A percentile compares a stretch with the other conserved stretches of the same genome.
phyloP scores from a whole-genome alignment of 257 asterid species.

The Primulina eburnea region DNA sequence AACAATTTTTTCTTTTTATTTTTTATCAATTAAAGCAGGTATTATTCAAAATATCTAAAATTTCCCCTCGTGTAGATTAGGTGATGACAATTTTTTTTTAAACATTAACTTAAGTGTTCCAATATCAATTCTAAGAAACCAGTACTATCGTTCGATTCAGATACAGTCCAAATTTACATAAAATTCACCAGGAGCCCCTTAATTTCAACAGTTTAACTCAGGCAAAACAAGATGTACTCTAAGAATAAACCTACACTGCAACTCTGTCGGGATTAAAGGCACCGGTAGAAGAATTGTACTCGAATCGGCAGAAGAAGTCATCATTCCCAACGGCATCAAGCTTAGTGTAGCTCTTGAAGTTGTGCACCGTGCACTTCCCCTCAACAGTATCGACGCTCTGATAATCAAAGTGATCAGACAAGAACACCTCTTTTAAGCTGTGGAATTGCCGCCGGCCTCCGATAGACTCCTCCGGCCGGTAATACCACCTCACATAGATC shows the following conservation, averaged over 20 bases:
- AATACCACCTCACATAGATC: conserved; percentile 83
- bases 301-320: conserved; percentile 90
- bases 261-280: conserved; percentile 92
- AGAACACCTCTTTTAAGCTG: conserved; percentile 84
- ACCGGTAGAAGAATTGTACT: conserved; percentile 84
- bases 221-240: not conserved
- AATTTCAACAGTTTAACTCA: conserved; percentile 8
- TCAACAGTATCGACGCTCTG: conserved; percentile 92
- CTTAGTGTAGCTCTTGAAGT: conserved; percentile 78
- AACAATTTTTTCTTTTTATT: not conserved
- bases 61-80: not conserved
- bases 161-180: not conserved
- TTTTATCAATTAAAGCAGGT: not conserved
- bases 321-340: conserved; percentile 91
- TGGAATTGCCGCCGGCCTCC: conserved; percentile 93
- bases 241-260: conserved; percentile 67
- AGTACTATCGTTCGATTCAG: not conserved
- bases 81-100: conserved; percentile 11
- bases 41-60: conserved; percentile 1
- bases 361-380: conserved; percentile 86
- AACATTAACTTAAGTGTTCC: not conserved
- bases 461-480: conserved; percentile 96
- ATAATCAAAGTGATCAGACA: conserved; percentile 82
- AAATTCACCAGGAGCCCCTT: conserved; percentile 9
- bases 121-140: not conserved